A percentile compares a stretch with the other conserved stretches of the same genome.
Evolutionary conservation across 805 yeast genomes (phyloP).

Genomic region (Lipomyces anomalus): DNA sequence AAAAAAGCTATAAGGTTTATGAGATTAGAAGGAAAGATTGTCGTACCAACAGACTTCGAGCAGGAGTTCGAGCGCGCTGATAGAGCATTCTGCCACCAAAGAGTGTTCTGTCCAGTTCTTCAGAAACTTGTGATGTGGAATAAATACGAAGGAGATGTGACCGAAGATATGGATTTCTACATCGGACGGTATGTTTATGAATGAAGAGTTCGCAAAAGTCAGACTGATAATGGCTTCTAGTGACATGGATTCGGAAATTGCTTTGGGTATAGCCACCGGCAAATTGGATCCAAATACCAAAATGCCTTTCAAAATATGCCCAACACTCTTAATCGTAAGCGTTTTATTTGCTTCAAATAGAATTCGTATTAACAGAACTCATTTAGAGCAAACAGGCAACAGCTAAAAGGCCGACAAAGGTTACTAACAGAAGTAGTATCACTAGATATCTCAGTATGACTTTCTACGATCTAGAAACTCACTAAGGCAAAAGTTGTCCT

Average conservation of each 20-base stretch:
- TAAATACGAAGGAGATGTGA: conserved; percentile 40
- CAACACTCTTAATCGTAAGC: no score
- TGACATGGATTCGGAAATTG: conserved; percentile 42
- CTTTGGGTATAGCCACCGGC: conserved; percentile 57
- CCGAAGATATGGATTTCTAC: conserved; percentile 31
- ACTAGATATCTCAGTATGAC: no score
- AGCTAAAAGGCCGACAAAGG: no score
- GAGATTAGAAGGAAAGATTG: conserved; percentile 52
- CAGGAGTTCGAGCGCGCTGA: conserved; percentile 61
- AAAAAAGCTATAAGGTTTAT: conserved; percentile 54
- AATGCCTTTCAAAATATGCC: conserved; percentile 33
- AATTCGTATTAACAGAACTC: no score
- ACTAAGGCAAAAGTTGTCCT: no score
- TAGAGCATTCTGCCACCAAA: conserved; percentile 74
- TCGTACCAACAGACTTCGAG: conserved; percentile 52
- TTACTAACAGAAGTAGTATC: no score
- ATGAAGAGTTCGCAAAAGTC: background rate
- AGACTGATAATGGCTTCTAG: conserved; percentile 5
- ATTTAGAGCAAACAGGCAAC: no score
- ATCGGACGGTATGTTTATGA: conserved; percentile 27
- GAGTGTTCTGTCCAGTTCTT: conserved; percentile 69
- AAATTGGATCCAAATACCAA: conserved; percentile 60
- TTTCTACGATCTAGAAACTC: no score
- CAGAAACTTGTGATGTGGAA: conserved; percentile 52
- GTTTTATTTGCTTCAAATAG: no score